Evolutionary conservation across 108 stramenopile genomes (phyloP), one percentile per base, ranked within the genome.

Genomic region (Thalassiosira profunda): DNA sequence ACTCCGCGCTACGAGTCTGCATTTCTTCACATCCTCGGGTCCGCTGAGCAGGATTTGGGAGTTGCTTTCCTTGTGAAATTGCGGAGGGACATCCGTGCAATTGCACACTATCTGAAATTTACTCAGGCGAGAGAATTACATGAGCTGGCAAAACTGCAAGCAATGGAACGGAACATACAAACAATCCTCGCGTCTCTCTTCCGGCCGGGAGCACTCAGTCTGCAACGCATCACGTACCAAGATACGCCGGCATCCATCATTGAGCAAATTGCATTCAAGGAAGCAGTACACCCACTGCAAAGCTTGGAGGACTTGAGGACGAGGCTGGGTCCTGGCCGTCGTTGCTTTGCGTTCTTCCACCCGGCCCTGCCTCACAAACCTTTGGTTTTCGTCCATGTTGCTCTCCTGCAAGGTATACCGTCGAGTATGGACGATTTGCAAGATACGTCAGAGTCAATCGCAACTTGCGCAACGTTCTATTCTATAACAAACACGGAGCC

Each of bases 281-380:
- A 98, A 62, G 90, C 91, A 3, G 97, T 98, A 0, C 97, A 98
- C 58, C 94, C 95, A 24, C 58, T 98, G 25, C 79, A 75, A 57
- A 89, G 85, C 33, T 81, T 97, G 40, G 78, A 88, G 31, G 96
- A 98, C 66, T 66, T 98, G 38, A 76, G 90, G 37, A 80, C 57
- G 8, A 77, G 97, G 17, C 67, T 97, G 5, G 90, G 93, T 4
- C 81, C 83, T 9, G 89, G 82, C 14, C 57, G 90, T 48, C 77
- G 98, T 4, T 97, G 96, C 66, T 97, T 91, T 80, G 94, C 85
- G 6, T 81, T 97, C 41, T 96, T 98, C 46, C 97, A 97, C 69
- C 95, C 94, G 6, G 75, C 94, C 11, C 72, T 97, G 23, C 91
- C 86, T 28, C 69, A 85, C 45, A 78, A 82, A 61, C 98, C 98